Evolutionary conservation across 371 early-diverging fungal genomes (phyloP), one percentile per base, ranked within the genome.

Genomic region (Smittium culicis): DNA sequence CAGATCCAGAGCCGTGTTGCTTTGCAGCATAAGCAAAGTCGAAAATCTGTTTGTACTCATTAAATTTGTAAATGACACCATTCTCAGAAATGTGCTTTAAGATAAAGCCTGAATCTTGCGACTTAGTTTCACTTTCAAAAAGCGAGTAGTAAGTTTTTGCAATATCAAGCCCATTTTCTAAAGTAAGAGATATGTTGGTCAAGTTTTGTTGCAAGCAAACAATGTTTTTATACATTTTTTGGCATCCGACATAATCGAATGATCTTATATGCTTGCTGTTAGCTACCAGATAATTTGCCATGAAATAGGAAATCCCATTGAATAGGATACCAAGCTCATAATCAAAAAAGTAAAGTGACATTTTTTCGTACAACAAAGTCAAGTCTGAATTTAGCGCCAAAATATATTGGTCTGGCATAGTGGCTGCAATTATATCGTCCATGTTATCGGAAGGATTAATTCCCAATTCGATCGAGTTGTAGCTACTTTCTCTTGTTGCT

Each of bases 371-470:
- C 64, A 85, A 75, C 14, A 82, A 80, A 56, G 88, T 83, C 30
- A 93, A 70, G 61, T 92, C 91, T 33, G 84, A 73, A 68, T 92
- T 93, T 2, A 93, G 80, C 8, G 83, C 79, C 58, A 86, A 82
- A 24, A 94, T 82, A 74, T 92, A 93, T 67, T 87, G 86, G 72
- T 94, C 95, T 8, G 94, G 93, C 66, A 92, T 91, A 56, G 76
- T 75, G 0, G 88, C 79, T 58, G 86, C 86, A 45, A 45, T 45
- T 20, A 45, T 45, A 56, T 85, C 86, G 34, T 86, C 88, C 27
- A 91, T 72, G 61, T 77, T 76, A 69, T 90, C 91, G 45, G 20
- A 45, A 5, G 45, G 20, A 11, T 45, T 45, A 45, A 45, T 5
- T 35, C 56, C 66, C 8, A 57, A 84, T 84, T 11, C 89, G 88